Percentiles rank a stretch among this genome's conserved stretches.
Evolutionary conservation across 202 grass and related monocot species (phyloP).

Genomic region (Zizania palustris): DNA sequence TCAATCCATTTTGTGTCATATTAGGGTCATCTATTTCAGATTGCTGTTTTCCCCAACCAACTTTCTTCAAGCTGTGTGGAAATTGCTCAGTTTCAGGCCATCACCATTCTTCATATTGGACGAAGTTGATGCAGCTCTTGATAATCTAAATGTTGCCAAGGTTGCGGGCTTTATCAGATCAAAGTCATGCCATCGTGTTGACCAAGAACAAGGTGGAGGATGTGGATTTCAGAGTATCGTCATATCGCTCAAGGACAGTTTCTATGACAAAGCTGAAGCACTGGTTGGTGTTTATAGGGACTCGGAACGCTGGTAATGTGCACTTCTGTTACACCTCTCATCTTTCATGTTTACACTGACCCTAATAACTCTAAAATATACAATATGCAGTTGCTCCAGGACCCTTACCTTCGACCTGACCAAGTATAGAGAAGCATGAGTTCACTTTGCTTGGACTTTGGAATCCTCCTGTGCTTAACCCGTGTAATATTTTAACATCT

Average conservation of each 20-base stretch:
- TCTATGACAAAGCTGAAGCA: conserved; percentile 99
- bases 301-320: conserved; percentile 68
- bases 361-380: conserved; percentile 24
- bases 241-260: conserved; percentile 96
- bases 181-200: conserved; percentile 72
- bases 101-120: conserved; percentile 99
- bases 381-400: conserved; percentile 76
- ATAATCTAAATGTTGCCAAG: conserved; percentile 99
- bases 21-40: not conserved
- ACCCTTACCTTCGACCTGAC: conserved; percentile 92
- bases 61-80: conserved; percentile 28
- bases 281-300: conserved; percentile 98
- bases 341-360: not conserved
- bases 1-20: not conserved
- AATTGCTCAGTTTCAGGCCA: conserved; percentile 80
- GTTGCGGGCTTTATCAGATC: conserved; percentile 97
- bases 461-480: not conserved
- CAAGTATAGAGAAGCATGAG: conserved; percentile 76
- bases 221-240: conserved; percentile 97
- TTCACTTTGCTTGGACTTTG: conserved; percentile 29
- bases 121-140: conserved; percentile 96
- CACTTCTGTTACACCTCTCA: not conserved
- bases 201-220: conserved; percentile 53
- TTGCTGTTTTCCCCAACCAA: conserved; percentile 9
- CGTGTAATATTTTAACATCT: conserved; percentile 15